Conservation (phyloP, 129 eudicot genomes). For the Helianthus annuus region DNA sequence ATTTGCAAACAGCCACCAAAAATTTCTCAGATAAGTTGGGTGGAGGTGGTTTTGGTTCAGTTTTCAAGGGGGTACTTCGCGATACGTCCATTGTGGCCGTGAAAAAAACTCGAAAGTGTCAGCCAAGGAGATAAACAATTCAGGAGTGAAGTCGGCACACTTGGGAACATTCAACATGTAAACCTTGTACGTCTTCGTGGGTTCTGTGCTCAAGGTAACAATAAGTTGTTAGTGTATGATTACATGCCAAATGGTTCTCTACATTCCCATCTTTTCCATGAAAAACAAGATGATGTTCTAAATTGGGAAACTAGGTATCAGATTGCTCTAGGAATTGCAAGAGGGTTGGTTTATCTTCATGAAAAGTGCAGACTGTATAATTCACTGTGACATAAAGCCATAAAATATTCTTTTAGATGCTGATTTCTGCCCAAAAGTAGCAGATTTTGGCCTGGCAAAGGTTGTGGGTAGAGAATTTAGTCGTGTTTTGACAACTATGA, state of each 20-base stretch:
- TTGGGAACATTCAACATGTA: constrained; percentile 70
- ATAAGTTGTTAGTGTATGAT: constrained; percentile 64
- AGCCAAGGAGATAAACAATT: constrained; percentile 77
- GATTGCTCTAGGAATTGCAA: constrained; percentile 60
- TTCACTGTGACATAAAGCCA: constrained; percentile 85
- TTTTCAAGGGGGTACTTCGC: constrained; percentile 47
- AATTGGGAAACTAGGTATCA: constrained; percentile 57
- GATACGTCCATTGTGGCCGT: constrained; percentile 67
- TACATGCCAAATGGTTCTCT: constrained; percentile 71
- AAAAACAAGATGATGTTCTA: constrained; percentile 25
- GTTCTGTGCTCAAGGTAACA: constrained; percentile 56
- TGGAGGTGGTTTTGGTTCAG: constrained; percentile 66
- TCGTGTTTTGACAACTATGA: constrained; percentile 68
- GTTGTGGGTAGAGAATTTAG: constrained; percentile 69
- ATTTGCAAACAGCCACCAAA: constrained; percentile 58
- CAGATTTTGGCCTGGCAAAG: constrained; percentile 80
- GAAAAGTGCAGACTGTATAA: constrained; percentile 71
- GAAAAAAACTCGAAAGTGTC: constrained; percentile 58
- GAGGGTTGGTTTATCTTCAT: constrained; percentile 69
- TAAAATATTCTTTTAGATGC: constrained; percentile 62
- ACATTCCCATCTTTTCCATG: constrained; percentile 49
- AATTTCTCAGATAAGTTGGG: constrained; percentile 55
- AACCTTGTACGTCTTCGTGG: constrained; percentile 76
- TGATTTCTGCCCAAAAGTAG: constrained; percentile 51
- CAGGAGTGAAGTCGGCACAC: constrained; percentile 71